These are phyloP conservation scores for Naganishia friedmannii DNA, from an alignment of 768 basidiomycete species.

Conservation along the genomic window DNA sequence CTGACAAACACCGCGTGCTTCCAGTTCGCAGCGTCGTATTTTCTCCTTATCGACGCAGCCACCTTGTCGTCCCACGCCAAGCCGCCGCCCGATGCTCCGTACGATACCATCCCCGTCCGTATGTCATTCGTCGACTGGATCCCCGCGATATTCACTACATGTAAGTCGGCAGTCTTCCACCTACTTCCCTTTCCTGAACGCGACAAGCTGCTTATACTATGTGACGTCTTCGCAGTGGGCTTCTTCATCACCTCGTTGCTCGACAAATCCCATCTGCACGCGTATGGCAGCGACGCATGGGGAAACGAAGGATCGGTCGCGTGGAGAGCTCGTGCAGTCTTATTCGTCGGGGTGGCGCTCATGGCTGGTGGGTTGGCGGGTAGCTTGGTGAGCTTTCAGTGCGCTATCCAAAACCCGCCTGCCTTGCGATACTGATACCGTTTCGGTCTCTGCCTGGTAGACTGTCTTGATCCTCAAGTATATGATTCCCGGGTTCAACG, in stretches of 20 bases:
- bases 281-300: slow-evolving; percentile 59
- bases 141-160: slow-evolving; percentile 86
- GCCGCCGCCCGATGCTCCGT: slow-evolving; percentile 68
- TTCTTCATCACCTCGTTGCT: slow-evolving; percentile 90
- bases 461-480: slow-evolving; percentile 88
- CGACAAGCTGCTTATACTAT: background rate
- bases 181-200: too few species aligned
- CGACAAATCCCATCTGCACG: slow-evolving; percentile 79
- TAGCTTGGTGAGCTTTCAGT: slow-evolving; percentile 69
- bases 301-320: slow-evolving; percentile 69
- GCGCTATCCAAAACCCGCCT: background rate
- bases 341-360: slow-evolving; percentile 92
- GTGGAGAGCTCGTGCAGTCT: slow-evolving; percentile 81
- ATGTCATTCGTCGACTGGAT: slow-evolving; percentile 95
- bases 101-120: slow-evolving; percentile 69
- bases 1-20: background rate
- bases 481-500: slow-evolving; percentile 68
- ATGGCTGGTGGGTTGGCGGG: slow-evolving; percentile 99
- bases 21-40: slow-evolving; percentile 90
- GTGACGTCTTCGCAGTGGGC: slow-evolving; percentile 58
- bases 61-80: slow-evolving; percentile 83
- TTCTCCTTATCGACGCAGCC: slow-evolving; percentile 90
- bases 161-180: slow-evolving; percentile 39
- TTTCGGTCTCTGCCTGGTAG: slow-evolving; percentile 54
- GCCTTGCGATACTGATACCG: background rate